phyloP scores from a whole-genome alignment of 139 green algal species.

The Gonium pectorale region DNA sequence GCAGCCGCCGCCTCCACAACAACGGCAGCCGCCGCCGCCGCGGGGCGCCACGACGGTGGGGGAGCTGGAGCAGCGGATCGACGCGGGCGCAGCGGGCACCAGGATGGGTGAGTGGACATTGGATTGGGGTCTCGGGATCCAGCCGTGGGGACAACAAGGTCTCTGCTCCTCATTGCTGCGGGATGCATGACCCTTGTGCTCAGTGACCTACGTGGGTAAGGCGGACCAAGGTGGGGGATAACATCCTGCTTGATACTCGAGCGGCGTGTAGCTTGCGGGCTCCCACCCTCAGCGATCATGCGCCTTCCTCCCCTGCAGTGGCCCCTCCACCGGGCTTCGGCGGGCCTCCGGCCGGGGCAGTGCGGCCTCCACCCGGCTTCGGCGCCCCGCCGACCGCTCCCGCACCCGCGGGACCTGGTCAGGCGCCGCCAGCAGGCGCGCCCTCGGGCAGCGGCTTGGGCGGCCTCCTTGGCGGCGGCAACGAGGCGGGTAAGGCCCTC shows the following conservation, averaged over 20 bases:
- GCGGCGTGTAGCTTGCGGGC: too few species aligned
- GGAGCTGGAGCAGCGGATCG: constrained; percentile 37
- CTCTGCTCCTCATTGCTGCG: too few species aligned
- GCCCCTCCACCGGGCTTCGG: constrained; percentile 27
- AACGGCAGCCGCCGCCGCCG: neutral
- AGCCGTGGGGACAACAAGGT: too few species aligned
- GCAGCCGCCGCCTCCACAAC: neutral
- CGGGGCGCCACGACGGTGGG: constrained; percentile 5
- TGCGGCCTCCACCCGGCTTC: neutral
- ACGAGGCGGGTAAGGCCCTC: constrained; percentile 24
- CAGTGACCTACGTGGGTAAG: too few species aligned
- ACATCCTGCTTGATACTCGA: too few species aligned
- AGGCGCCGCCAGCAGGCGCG: neutral
- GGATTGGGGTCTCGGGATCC: too few species aligned
- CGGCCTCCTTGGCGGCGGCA: neutral
- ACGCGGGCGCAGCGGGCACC: neutral
- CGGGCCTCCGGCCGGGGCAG: neutral
- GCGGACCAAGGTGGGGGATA: too few species aligned
- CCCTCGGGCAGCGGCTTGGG: neutral
- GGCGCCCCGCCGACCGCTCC: neutral
- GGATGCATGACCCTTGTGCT: too few species aligned
- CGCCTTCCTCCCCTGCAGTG: too few species aligned
- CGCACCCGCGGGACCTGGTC: neutral
- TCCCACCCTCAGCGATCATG: too few species aligned
- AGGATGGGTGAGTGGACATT: neutral